phyloP scores from a whole-genome alignment of 306 rosid genomes.

The Fragaria vesca region DNA sequence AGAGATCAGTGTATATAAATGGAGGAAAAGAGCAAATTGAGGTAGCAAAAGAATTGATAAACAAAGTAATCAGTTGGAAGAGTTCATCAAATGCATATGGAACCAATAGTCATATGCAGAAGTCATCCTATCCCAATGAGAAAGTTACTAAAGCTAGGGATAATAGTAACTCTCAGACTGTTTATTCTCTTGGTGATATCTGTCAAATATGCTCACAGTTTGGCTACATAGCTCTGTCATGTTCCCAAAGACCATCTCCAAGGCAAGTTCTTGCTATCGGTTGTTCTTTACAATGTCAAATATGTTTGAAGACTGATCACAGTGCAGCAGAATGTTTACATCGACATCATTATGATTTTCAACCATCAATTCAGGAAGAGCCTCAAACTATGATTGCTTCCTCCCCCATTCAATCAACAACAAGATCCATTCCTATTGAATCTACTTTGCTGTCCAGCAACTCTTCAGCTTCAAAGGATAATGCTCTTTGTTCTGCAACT shows the following conservation, averaged over 20 bases:
- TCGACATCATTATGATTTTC: too few relatives aligned
- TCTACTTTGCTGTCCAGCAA: too few relatives aligned
- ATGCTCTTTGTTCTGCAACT: too few relatives aligned
- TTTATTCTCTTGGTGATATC: too few relatives aligned
- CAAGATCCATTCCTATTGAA: too few relatives aligned
- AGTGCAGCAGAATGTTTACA: too few relatives aligned
- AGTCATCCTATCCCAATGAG: slow-evolving; percentile 18
- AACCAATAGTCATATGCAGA: slow-evolving; percentile 34
- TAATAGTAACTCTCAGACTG: neutral
- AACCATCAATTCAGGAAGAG: too few relatives aligned
- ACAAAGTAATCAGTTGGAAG: slow-evolving; percentile 46
- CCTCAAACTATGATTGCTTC: too few relatives aligned
- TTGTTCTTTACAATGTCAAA: too few relatives aligned
- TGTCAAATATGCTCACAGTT: neutral
- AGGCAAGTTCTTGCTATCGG: neutral
- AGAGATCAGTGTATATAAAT: slow-evolving; percentile 39
- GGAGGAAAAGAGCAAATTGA: slow-evolving; percentile 44
- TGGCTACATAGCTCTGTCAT: neutral
- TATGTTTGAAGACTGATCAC: too few relatives aligned
- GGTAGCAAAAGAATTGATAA: slow-evolving; percentile 43
- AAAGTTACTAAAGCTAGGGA: neutral
- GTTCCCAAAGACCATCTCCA: neutral
- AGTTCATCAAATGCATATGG: slow-evolving; percentile 31
- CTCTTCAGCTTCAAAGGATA: too few relatives aligned
- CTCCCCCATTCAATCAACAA: too few relatives aligned